Base-by-base conservation (phyloP, 768 basidiomycete species). In the Leucocoprinus leucothites region DNA sequence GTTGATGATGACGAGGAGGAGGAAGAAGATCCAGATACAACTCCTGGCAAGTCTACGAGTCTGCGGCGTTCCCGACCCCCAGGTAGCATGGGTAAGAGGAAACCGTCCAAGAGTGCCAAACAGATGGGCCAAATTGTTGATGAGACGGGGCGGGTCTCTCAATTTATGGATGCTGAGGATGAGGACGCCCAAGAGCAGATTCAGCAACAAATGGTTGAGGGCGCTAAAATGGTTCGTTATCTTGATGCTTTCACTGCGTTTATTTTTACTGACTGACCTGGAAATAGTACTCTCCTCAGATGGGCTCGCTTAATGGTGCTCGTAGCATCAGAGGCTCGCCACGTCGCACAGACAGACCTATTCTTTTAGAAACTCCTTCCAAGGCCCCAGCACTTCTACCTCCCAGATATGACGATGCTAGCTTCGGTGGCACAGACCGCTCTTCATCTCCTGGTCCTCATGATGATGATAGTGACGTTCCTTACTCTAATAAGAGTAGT, bases 151-250 rank as follows among this genome's bases (percentile, higher is more conserved):
- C 81, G 82, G 5, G 77, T 79, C 2, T 93, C 91, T 9, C 91
- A 92, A 62, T 93, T 93, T 64, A 87, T 91, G 86, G 91, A 94
- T 67, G 91, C 91, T 3, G 91, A 94, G 60, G 91, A 91, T 51
- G 85, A 81, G 11, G 78, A 86, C 61, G 91, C 90, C 7, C 82
- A 89, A 60, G 87, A 89, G 63, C 92, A 95, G 67, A 90, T 96
- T 43, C 90, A 94, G 64, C 85, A 89, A 58, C 91, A 91, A 57
- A 71, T 95, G 26, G 86, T 81, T 31, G 86, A 85, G 53, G 91
- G 89, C 34, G 85, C 81, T 14, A 83, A 80, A 53, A 74, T 89
- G 57, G 89, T 93, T 64, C 58, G 82, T 75, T 31, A 48, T 47
- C 38, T 14, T 34, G 8, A 48, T 54, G n/a, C n/a, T n/a, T n/a